These are phyloP conservation scores for Phytophthora boehmeriae DNA, from an alignment of 352 stramenopile species.

Conservation along the genomic window DNA sequence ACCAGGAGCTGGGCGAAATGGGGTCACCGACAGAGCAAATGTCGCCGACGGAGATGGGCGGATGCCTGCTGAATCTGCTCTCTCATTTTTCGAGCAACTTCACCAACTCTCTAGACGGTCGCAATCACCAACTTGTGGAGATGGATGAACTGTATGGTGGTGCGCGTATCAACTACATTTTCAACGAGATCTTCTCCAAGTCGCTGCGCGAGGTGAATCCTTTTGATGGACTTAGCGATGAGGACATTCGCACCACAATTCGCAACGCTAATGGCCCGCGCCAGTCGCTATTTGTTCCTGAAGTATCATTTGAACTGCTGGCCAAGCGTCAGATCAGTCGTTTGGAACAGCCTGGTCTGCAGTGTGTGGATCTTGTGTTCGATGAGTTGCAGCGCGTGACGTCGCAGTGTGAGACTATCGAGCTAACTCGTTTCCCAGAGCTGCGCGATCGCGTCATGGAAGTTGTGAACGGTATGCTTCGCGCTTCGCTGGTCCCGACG, in stretches of 20 bases:
- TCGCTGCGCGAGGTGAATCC: slow-evolving; percentile 92
- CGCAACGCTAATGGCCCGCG: slow-evolving; percentile 98
- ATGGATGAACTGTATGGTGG: slow-evolving; percentile 96
- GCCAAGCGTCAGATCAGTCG: slow-evolving; percentile 97
- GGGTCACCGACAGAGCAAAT: slow-evolving; percentile 91
- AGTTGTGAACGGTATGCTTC: slow-evolving; percentile 91
- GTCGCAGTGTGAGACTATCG: slow-evolving; percentile 94
- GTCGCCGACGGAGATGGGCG: slow-evolving; percentile 91
- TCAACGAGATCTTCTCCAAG: slow-evolving; percentile 96
- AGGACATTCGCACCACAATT: slow-evolving; percentile 99
- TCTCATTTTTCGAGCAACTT: slow-evolving; percentile 92
- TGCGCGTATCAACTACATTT: slow-evolving; percentile 98
- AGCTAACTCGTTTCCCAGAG: slow-evolving; percentile 95
- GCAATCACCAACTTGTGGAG: slow-evolving; percentile 83
- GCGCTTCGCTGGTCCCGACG: slow-evolving; percentile 77
- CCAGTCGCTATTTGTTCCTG: slow-evolving; percentile 98
- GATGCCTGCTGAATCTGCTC: slow-evolving; percentile 94
- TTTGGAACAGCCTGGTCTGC: slow-evolving; percentile 94
- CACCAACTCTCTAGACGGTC: slow-evolving; percentile 90
- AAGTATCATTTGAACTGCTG: slow-evolving; percentile 99
- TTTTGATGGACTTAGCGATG: slow-evolving; percentile 97
- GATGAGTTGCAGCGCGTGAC: slow-evolving; percentile 98
- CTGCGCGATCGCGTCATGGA: slow-evolving; percentile 96
- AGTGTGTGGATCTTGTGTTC: slow-evolving; percentile 99
- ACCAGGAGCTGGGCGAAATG: slow-evolving; percentile 96